Evolutionary conservation across 2,329 filamentous ascomycete genomes (phyloP).

Genomic region (Cordyceps tenuipes): DNA sequence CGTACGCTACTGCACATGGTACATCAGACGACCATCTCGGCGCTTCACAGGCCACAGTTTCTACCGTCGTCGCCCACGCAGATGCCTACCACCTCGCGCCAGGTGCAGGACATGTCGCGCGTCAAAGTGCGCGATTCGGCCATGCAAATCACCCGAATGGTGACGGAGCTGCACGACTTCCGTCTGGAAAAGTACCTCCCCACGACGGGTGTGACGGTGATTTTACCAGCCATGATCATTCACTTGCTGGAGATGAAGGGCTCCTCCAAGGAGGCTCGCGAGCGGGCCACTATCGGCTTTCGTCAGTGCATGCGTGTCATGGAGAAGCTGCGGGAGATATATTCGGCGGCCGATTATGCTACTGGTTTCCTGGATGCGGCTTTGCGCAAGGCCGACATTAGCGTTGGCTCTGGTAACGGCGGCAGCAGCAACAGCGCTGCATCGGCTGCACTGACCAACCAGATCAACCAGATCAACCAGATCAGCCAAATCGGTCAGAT

Average conservation of each 20-base stretch:
- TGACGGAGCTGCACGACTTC: slow-evolving; percentile 63
- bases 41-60: slow-evolving; percentile 84
- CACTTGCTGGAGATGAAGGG: slow-evolving; percentile 90
- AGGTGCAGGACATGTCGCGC: slow-evolving; percentile 75
- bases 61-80: slow-evolving; percentile 60
- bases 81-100: slow-evolving; percentile 46
- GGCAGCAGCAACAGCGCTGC: not conserved
- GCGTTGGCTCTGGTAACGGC: slow-evolving; percentile 37
- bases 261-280: slow-evolving; percentile 60
- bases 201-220: slow-evolving; percentile 82
- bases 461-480: slow-evolving; percentile 4
- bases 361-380: slow-evolving; percentile 90
- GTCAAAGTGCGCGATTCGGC: slow-evolving; percentile 77
- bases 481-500: not conserved
- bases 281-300: slow-evolving; percentile 71
- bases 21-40: slow-evolving; percentile 84
- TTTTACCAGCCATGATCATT: slow-evolving; percentile 88
- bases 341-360: slow-evolving; percentile 92
- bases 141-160: slow-evolving; percentile 76
- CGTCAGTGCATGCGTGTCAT: slow-evolving; percentile 89
- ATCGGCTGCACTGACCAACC: slow-evolving; percentile 18
- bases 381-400: slow-evolving; percentile 77
- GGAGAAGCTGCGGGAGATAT: slow-evolving; percentile 78
- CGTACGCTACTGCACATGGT: slow-evolving; percentile 87
- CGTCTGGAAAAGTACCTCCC: slow-evolving; percentile 73